Conservation (phyloP, 1,284 basidiomycete species). For the Filobasidium uniguttulatum region DNA sequence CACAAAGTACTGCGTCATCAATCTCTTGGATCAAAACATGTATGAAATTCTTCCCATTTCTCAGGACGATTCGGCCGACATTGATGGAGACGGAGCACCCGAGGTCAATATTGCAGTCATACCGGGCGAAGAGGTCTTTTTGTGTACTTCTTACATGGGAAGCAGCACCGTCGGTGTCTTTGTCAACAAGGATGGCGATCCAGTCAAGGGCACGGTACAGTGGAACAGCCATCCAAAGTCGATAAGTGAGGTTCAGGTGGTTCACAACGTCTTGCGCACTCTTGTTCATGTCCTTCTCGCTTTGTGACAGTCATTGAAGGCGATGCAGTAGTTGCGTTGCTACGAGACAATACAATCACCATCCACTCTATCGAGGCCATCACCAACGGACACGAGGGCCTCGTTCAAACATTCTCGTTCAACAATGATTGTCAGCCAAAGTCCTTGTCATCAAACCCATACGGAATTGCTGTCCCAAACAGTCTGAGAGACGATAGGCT, state of each 20-base stretch:
- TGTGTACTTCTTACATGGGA: slow-evolving; percentile 46
- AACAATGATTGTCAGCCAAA: slow-evolving; percentile 34
- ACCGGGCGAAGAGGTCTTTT: slow-evolving; percentile 55
- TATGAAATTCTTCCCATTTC: slow-evolving; percentile 61
- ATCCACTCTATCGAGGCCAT: slow-evolving; percentile 69
- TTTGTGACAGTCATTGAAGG: slow-evolving; percentile 73
- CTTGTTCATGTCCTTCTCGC: neutral
- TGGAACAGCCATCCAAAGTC: slow-evolving; percentile 66
- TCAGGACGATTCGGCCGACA: slow-evolving; percentile 37
- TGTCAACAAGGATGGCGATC: slow-evolving; percentile 66
- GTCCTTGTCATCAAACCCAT: slow-evolving; percentile 31
- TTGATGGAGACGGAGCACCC: slow-evolving; percentile 16
- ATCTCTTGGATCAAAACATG: slow-evolving; percentile 53
- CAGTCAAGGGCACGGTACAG: slow-evolving; percentile 71
- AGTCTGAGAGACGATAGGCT: slow-evolving; percentile 30
- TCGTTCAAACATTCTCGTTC: slow-evolving; percentile 55
- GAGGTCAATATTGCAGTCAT: slow-evolving; percentile 64
- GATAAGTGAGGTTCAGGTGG: slow-evolving; percentile 46
- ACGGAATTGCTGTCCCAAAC: slow-evolving; percentile 31
- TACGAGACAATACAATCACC: slow-evolving; percentile 63
- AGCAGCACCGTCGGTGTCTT: slow-evolving; percentile 64
- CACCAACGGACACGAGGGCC: slow-evolving; percentile 26
- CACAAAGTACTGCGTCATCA: slow-evolving; percentile 58
- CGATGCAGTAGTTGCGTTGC: slow-evolving; percentile 60
- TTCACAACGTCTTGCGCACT: slow-evolving; percentile 4